Evolutionary conservation across 163 green algal genomes (phyloP).

Genomic region (Scenedesmus sp.): DNA sequence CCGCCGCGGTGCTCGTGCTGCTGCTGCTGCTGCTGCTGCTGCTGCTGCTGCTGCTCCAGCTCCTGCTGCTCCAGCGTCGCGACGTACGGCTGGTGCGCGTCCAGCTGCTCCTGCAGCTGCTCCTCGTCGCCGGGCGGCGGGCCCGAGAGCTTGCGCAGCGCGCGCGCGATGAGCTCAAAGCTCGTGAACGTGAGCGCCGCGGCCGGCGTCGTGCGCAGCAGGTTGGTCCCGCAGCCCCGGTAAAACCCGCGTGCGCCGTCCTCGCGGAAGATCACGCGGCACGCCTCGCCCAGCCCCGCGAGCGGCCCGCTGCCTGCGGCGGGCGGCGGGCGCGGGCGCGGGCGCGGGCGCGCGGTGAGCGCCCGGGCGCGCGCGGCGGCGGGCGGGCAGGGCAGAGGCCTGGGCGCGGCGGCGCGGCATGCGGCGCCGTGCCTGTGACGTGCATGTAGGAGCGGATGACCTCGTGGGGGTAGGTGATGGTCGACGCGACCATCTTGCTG

Average conservation of each 20-base stretch:
- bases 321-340: too few species aligned
- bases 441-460: slow-evolving; percentile 53
- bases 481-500: slow-evolving; percentile 96
- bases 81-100: not conserved
- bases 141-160: slow-evolving; percentile 53
- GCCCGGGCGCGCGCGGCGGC: too few species aligned
- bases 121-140: not conserved
- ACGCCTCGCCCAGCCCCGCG: slow-evolving; percentile 50
- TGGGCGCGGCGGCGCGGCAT: too few species aligned
- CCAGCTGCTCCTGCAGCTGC: slow-evolving; percentile 23
- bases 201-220: slow-evolving; percentile 94
- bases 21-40: slow-evolving; percentile 21
- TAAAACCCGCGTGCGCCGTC: slow-evolving; percentile 88
- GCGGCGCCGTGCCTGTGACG: not conserved
- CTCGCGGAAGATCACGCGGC: slow-evolving; percentile 56
- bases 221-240: slow-evolving; percentile 81
- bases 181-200: slow-evolving; percentile 97
- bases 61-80: not conserved
- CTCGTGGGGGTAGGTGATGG: slow-evolving; percentile 97
- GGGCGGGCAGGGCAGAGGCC: too few species aligned
- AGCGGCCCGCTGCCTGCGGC: slow-evolving; percentile 63
- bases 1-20: not conserved
- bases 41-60: slow-evolving; percentile 13
- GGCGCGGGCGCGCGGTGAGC: too few species aligned
- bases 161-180: slow-evolving; percentile 92